phyloP scores from a whole-genome alignment of 176 grass and related monocot genomes.

The Alopecurus myosuroides region DNA sequence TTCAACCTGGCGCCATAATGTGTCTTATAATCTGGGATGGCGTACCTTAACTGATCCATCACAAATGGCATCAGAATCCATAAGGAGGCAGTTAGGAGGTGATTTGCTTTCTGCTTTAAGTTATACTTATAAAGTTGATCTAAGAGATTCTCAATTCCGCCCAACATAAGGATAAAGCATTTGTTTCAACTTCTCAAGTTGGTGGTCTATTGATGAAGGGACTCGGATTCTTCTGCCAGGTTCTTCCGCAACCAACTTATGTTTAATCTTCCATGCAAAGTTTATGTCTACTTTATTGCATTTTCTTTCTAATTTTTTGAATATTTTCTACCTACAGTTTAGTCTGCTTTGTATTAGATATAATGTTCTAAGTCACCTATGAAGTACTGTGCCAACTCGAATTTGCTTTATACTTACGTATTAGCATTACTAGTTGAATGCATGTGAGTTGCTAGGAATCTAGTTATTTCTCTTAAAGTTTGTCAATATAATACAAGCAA shows the following conservation, averaged over 20 bases:
- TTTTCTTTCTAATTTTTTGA: neutral
- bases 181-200: no score
- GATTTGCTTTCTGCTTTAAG: constrained; percentile 62
- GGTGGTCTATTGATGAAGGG: constrained; percentile 55
- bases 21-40: constrained; percentile 68
- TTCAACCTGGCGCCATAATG: constrained; percentile 45
- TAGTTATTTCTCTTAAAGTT: no score
- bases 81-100: constrained; percentile 57
- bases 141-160: constrained; percentile 61
- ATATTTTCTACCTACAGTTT: neutral
- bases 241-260: constrained; percentile 2
- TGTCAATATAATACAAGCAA: no score
- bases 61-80: constrained; percentile 46
- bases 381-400: neutral
- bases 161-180: constrained; percentile 70
- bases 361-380: neutral
- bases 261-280: neutral
- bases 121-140: constrained; percentile 67
- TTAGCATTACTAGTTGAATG: neutral
- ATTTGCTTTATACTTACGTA: neutral
- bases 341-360: neutral
- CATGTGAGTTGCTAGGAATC: no score
- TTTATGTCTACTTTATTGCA: neutral
- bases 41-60: constrained; percentile 54
- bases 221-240: constrained; percentile 65